Evolutionary conservation across 2,329 filamentous ascomycete genomes (phyloP).

Genomic region (Didymella keratinophila): DNA sequence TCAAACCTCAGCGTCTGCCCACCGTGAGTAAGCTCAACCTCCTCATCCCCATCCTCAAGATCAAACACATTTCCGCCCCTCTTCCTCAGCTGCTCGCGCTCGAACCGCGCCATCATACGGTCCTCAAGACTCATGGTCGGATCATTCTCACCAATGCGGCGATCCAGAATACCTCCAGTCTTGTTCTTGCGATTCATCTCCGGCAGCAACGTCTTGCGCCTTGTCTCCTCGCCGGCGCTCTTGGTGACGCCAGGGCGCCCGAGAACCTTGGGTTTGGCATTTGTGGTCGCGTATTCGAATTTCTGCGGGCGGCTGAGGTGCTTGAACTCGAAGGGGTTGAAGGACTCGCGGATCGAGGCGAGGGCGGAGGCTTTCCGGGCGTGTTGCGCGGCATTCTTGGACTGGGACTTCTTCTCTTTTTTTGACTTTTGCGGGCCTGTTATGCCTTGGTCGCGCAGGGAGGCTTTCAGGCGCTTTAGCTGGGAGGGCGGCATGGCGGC

Average conservation of each 20-base stretch:
- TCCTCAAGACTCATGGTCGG: constrained; percentile 93
- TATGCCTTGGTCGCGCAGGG: constrained; percentile 86
- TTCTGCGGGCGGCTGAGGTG: constrained; percentile 79
- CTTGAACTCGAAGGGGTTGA: constrained; percentile 98
- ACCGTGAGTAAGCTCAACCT: constrained; percentile 80
- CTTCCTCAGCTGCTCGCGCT: constrained; percentile 82
- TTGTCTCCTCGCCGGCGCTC: constrained; percentile 84
- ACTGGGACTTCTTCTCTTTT: constrained; percentile 80
- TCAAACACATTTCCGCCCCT: constrained; percentile 86
- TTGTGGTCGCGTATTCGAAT: constrained; percentile 79
- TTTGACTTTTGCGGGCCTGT: constrained; percentile 93
- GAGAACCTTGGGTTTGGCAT: constrained; percentile 63
- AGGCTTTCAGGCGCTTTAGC: constrained; percentile 93
- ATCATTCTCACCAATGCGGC: constrained; percentile 95
- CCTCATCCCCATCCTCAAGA: constrained; percentile 81
- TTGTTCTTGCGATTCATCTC: constrained; percentile 92
- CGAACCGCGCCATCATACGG: constrained; percentile 88
- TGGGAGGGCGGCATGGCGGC: constrained; percentile 87
- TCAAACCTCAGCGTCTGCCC: constrained; percentile 77
- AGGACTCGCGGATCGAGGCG: constrained; percentile 87
- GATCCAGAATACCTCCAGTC: constrained; percentile 89
- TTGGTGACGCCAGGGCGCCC: constrained; percentile 85
- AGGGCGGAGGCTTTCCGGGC: constrained; percentile 79
- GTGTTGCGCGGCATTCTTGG: constrained; percentile 76
- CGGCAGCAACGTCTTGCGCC: constrained; percentile 82